Percentiles rank a stretch among this genome's conserved stretches.
phyloP scores from a whole-genome alignment of 2,329 filamentous ascomycete genomes.

The Dactylonectria macrodidyma region DNA sequence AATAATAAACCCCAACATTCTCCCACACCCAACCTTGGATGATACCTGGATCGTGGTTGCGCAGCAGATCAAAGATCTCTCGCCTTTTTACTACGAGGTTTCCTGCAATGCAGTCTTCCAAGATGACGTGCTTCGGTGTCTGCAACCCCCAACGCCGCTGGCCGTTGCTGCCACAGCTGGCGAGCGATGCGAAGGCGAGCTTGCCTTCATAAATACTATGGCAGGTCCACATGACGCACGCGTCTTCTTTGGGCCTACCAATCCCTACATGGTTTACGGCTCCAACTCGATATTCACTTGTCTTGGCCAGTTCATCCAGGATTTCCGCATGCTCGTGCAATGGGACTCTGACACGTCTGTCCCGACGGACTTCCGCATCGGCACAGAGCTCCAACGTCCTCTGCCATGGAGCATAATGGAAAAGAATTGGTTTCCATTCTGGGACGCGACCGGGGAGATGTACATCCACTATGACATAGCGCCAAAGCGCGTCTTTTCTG shows the following conservation, averaged over 20 bases:
- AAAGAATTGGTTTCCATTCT: conserved; percentile 77
- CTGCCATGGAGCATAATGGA: conserved; percentile 62
- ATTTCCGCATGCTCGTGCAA: conserved; percentile 65
- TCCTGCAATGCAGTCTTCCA: conserved; percentile 66
- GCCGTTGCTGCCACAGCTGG: conserved; percentile 62
- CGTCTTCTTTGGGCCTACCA: conserved; percentile 68
- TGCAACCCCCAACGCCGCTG: conserved; percentile 56
- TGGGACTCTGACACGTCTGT: conserved; percentile 53
- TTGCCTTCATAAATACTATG: conserved; percentile 59
- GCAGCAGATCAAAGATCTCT: conserved; percentile 56
- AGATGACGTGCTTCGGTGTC: conserved; percentile 59
- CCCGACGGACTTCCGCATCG: conserved; percentile 55
- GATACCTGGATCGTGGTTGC: conserved; percentile 68
- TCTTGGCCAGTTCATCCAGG: conserved; percentile 70
- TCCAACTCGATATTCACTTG: conserved; percentile 69
- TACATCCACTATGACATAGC: conserved; percentile 69
- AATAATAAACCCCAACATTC: conserved; percentile 69
- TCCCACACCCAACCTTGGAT: conserved; percentile 65
- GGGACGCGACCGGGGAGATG: conserved; percentile 62
- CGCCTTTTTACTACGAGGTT: conserved; percentile 58
- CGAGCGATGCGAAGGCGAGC: conserved; percentile 61
- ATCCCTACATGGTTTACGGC: conserved; percentile 67
- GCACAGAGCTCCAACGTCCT: conserved; percentile 68
- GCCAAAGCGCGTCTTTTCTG: conserved; percentile 65
- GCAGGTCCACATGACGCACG: conserved; percentile 72